phyloP scores from a whole-genome alignment of 805 yeast genomes.

The Trichomonascus vanleenenianus region DNA sequence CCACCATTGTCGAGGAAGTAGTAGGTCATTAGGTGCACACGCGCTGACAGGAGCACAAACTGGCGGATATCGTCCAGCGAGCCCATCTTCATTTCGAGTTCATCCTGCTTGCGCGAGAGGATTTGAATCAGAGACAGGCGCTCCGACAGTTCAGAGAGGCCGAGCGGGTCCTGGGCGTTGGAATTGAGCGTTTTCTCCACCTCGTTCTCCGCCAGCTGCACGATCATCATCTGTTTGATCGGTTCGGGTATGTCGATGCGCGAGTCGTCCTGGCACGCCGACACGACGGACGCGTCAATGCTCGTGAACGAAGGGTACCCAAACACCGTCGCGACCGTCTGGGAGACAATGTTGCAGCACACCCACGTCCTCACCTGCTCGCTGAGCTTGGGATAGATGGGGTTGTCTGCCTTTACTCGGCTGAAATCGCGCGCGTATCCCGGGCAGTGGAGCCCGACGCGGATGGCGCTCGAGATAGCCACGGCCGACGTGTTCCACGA shows the following conservation, averaged over 20 bases:
- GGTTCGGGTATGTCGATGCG: constrained; percentile 42
- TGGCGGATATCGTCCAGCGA: constrained; percentile 58
- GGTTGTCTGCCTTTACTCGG: constrained; percentile 38
- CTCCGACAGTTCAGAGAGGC: constrained; percentile 60
- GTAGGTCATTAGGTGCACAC: constrained; percentile 77
- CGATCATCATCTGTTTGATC: constrained; percentile 71
- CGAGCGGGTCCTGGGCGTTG: constrained; percentile 58
- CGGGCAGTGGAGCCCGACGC: constrained; percentile 85
- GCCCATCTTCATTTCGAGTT: constrained; percentile 44
- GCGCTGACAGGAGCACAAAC: constrained; percentile 58
- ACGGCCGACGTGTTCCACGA: constrained; percentile 94
- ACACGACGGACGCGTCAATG: constrained; percentile 63
- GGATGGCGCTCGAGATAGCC: constrained; percentile 85
- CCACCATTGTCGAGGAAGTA: constrained; percentile 58
- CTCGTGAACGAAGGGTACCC: constrained; percentile 93
- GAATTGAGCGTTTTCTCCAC: constrained; percentile 69
- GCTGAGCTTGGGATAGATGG: constrained; percentile 32
- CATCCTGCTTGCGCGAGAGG: constrained; percentile 64
- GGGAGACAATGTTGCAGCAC: constrained; percentile 85
- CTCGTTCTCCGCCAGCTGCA: constrained; percentile 81
- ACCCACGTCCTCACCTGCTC: constrained; percentile 92
- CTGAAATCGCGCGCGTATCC: constrained; percentile 47
- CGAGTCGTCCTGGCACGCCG: constrained; percentile 44
- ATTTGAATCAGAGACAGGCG: constrained; percentile 68
- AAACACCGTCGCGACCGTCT: constrained; percentile 81